These are phyloP conservation scores for Sideroxylon spinosum DNA, from an alignment of 179 eudicot genomes.

Conservation along the genomic window DNA sequence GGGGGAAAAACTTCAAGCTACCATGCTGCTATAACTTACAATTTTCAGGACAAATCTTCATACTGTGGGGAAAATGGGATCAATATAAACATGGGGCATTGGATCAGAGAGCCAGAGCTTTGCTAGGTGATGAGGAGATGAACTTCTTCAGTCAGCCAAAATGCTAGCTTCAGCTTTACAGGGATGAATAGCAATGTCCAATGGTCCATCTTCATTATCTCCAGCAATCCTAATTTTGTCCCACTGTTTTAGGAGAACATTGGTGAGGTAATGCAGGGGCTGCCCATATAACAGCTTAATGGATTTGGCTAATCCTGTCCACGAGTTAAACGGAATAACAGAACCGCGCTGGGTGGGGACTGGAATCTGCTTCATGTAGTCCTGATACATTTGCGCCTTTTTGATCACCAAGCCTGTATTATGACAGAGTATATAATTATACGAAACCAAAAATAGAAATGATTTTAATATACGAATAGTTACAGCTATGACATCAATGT, in stretches of 20 bases:
- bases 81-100: constrained; percentile 44
- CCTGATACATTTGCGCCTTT: constrained; percentile 66
- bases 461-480: neutral
- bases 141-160: constrained; percentile 67
- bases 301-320: constrained; percentile 63
- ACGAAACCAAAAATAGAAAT: neutral
- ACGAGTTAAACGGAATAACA: constrained; percentile 56
- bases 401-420: constrained; percentile 35
- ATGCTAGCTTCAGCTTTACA: constrained; percentile 64
- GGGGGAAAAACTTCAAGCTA: neutral
- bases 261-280: constrained; percentile 86
- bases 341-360: constrained; percentile 56
- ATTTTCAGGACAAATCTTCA: constrained; percentile 9
- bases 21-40: neutral
- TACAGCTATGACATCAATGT: neutral
- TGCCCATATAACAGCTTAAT: constrained; percentile 63
- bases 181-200: constrained; percentile 69
- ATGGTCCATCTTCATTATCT: constrained; percentile 40
- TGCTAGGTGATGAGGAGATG: constrained; percentile 53
- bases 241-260: constrained; percentile 56
- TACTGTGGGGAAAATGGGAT: constrained; percentile 46
- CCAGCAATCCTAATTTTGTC: constrained; percentile 56
- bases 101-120: constrained; percentile 52
- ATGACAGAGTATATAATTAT: neutral
- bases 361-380: constrained; percentile 59